phyloP scores from a whole-genome alignment of 805 yeast species.

The Torulaspora indica region DNA sequence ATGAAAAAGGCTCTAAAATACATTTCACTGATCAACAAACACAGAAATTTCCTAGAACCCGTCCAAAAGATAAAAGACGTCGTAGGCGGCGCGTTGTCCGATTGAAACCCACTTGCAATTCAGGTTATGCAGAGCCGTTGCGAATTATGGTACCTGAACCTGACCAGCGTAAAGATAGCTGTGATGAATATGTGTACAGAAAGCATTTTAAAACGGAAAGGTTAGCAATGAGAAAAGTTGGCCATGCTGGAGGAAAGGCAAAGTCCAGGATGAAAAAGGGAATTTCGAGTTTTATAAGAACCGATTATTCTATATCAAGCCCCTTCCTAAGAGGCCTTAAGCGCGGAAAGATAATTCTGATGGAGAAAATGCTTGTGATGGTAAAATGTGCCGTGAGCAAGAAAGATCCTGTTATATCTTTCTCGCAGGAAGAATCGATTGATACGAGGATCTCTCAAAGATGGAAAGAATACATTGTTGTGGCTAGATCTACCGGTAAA shows the following conservation, averaged over 20 bases:
- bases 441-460: slow-evolving; percentile 58
- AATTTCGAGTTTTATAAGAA: background rate
- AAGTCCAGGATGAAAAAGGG: background rate
- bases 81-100: slow-evolving; percentile 4
- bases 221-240: background rate
- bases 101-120: slow-evolving; percentile 4
- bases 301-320: background rate
- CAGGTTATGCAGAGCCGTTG: slow-evolving; percentile 5
- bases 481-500: slow-evolving; percentile 59
- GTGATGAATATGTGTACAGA: background rate
- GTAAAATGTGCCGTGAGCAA: slow-evolving; percentile 40
- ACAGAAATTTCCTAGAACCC: background rate
- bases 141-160: slow-evolving; percentile 19
- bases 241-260: slow-evolving; percentile 1
- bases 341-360: slow-evolving; percentile 58
- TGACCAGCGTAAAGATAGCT: slow-evolving; percentile 2
- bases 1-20: background rate
- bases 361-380: slow-evolving; percentile 66
- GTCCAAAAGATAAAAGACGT: background rate
- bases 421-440: slow-evolving; percentile 48
- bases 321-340: slow-evolving; percentile 11
- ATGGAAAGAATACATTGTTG: slow-evolving; percentile 77
- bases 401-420: slow-evolving; percentile 33
- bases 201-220: background rate
- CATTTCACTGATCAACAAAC: background rate